A percentile compares a stretch with the other conserved stretches of the same genome.
These are phyloP conservation scores for Amanita phalloides DNA, from an alignment of 768 basidiomycete species.

Conservation along the genomic window DNA sequence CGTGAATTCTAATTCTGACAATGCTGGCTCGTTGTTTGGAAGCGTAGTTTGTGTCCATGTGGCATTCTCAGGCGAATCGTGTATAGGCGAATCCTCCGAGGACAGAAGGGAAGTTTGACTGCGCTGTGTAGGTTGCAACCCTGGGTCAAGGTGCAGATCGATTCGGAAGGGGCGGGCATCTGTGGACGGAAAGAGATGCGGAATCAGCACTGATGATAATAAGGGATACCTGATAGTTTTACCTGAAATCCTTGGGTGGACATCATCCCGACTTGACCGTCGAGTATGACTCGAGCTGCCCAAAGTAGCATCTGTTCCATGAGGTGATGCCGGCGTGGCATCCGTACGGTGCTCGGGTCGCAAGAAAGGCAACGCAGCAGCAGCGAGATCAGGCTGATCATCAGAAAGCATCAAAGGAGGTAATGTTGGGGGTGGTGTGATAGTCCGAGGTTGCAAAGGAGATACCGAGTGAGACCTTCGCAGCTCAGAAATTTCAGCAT, in stretches of 20 bases:
- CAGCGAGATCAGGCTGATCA: conserved; percentile 10
- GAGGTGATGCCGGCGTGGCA: conserved; percentile 12
- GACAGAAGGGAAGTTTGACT: neutral
- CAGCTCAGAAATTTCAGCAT: conserved; percentile 39
- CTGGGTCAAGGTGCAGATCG: neutral
- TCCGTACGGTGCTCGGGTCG: conserved; percentile 14
- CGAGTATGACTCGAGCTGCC: neutral
- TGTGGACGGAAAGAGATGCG: neutral
- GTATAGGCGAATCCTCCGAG: neutral
- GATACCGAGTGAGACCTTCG: conserved; percentile 26
- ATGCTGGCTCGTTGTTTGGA: conserved; percentile 1
- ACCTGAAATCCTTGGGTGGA: neutral
- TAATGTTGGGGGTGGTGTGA: conserved; percentile 22
- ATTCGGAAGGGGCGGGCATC: neutral
- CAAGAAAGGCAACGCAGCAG: conserved; percentile 13
- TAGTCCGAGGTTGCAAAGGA: conserved; percentile 11
- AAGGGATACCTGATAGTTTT: neutral
- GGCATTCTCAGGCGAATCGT: neutral
- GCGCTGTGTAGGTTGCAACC: conserved; percentile 1
- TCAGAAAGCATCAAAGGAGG: conserved; percentile 23
- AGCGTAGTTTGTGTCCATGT: conserved; percentile 2
- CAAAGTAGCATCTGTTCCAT: neutral
- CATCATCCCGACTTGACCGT: neutral
- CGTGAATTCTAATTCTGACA: conserved; percentile 7
- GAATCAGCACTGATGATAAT: neutral